Evolutionary conservation across 2,329 filamentous ascomycete species (phyloP).

Genomic region (Knufia petricola): DNA sequence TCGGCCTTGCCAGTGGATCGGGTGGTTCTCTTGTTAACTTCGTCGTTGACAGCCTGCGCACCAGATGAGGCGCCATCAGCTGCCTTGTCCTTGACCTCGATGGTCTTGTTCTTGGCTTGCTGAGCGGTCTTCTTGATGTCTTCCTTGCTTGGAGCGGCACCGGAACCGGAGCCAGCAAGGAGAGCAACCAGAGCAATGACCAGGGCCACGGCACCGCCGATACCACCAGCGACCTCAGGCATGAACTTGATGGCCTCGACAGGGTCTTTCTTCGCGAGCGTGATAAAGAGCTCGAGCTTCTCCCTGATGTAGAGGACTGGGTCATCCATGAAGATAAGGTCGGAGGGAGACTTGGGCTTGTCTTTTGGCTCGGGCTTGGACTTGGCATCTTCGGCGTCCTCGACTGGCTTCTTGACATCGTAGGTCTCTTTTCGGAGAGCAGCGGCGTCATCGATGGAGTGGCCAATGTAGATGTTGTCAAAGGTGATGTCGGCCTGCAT

Average conservation of each 20-base stretch:
- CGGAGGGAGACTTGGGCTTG: conserved; percentile 57
- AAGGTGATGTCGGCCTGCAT: conserved; percentile 99
- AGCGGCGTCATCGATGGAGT: conserved; percentile 86
- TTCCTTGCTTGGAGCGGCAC: conserved; percentile 60
- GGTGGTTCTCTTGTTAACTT: conserved; percentile 53
- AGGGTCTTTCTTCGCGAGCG: conserved; percentile 72
- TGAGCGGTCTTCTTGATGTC: conserved; percentile 64
- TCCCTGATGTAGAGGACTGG: conserved; percentile 79
- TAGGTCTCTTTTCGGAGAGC: conserved; percentile 85
- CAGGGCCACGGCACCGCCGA: conserved; percentile 61
- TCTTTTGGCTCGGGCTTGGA: conserved; percentile 66
- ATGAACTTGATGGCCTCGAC: conserved; percentile 78
- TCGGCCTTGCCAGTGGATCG: conserved; percentile 28
- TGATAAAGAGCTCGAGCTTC: conserved; percentile 87
- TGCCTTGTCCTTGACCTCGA: conserved; percentile 52
- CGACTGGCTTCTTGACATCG: conserved; percentile 73
- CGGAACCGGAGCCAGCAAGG: conserved; percentile 53
- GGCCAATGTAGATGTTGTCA: conserved; percentile 99
- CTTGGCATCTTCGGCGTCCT: conserved; percentile 66
- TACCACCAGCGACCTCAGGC: conserved; percentile 77
- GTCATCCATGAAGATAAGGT: conserved; percentile 84
- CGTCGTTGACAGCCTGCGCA: conserved; percentile 65
- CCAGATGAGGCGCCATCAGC: conserved; percentile 52
- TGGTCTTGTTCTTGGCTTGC: conserved; percentile 48
- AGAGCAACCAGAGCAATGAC: conserved; percentile 61